Base-by-base conservation (phyloP, 139 green algal genomes). In the Chlamydomonas asymmetrica region DNA sequence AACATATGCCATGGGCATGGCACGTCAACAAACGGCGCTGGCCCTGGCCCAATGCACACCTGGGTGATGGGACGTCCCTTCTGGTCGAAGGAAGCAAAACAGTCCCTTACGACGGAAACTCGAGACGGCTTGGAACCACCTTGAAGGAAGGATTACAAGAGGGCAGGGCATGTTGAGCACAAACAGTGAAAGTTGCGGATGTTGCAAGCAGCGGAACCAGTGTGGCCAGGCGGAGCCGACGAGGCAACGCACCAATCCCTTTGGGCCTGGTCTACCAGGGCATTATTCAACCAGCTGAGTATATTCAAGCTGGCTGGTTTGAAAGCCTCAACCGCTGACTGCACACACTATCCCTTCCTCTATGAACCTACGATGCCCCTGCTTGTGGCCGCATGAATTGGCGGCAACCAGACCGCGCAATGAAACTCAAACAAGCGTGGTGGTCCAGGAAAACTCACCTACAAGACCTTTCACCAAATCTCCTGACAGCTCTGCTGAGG, bases 31-130 rank as follows among this genome's bases (percentile, higher is more conserved):
- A 40, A 2, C 22, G 39, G n/a, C 27, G n/a, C 27, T n/a, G 22
- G 56, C n/a, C 4, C 73, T 49, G 35, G 25, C 38, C 50, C 23
- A 25, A 4, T 23, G 25, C 74, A 18, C 48, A 82, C 72, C 20
- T 81, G 29, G 2, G 73, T 43, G 29, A 94, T 74, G 0, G 75
- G 57, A 2, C 76, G 67, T 9, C 78, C 78, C 4, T 65, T 31
- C 29, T 80, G 54, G 71, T 93, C 88, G 49, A 88, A 86, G 0
- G 89, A 63, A 2, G 80, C 69, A 49, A 94, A 96, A 3, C 88
- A 82, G 13, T 92, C 82, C 16, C 92, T 81, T 22, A 95, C 68
- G 1, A 96, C 87, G 4, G 82, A 85, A 2, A 96, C 71, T 22
- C 70, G 74, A 3, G 39, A 8, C 0, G 86, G 75, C n/a, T 70